Percentiles rank a stretch among this genome's conserved stretches.
phyloP scores from a whole-genome alignment of 2,329 filamentous ascomycete species.

The Aspergillus neoniger region DNA sequence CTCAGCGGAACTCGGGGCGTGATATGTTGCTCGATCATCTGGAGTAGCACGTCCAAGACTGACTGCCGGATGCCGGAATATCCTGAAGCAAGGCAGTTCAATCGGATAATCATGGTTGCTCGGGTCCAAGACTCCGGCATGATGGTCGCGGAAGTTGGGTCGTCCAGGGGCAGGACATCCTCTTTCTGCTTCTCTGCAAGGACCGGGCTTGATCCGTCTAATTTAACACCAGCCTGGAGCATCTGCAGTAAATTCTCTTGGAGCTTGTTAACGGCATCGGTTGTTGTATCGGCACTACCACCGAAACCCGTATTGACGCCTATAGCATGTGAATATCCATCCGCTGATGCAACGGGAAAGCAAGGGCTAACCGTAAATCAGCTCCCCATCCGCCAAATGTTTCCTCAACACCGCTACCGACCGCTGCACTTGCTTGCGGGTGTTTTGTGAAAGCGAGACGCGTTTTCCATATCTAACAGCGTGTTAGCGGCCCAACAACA shows the following conservation, averaged over 20 bases:
- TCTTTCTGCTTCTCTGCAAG: not conserved
- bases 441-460: not conserved
- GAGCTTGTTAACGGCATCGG: not conserved
- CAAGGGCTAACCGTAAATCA: constrained; percentile 1
- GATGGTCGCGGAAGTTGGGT: not conserved
- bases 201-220: not conserved
- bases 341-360: not conserved
- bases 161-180: not conserved
- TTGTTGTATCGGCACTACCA: constrained; percentile 2
- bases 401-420: not conserved
- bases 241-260: constrained; percentile 3
- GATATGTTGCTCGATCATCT: constrained; percentile 1
- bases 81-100: not conserved
- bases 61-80: not conserved
- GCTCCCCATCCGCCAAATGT: not conserved
- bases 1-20: not conserved
- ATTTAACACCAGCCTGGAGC: not conserved
- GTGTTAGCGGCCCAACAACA: not conserved
- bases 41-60: not conserved
- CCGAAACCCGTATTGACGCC: constrained; percentile 11
- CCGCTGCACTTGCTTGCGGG: not conserved
- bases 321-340: not conserved
- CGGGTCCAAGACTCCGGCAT: constrained; percentile 4
- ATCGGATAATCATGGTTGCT: not conserved
- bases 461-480: not conserved